A percentile compares a stretch with the other conserved stretches of the same genome.
Conservation (phyloP, 2,329 filamentous ascomycete genomes). For the Phaeosphaeria sp. region DNA sequence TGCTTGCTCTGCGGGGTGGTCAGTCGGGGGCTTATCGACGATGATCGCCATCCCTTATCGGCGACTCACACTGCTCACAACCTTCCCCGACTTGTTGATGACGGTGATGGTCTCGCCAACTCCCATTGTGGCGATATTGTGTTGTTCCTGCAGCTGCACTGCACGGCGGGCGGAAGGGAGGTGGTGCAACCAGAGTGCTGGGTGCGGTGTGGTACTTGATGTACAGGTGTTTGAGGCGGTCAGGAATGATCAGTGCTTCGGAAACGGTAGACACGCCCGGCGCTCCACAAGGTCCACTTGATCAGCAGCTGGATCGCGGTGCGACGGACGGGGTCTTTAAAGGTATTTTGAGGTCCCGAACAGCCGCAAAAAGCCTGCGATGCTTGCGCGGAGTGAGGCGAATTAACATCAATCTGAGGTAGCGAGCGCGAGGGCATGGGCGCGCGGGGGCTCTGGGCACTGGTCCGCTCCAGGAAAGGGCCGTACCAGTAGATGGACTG, state of each 20-base stretch:
- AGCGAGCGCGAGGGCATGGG: slow-evolving; percentile 30
- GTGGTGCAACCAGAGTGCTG: slow-evolving; percentile 24
- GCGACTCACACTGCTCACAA: slow-evolving; percentile 80
- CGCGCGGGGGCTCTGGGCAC: slow-evolving; percentile 17
- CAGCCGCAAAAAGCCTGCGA: slow-evolving; percentile 6
- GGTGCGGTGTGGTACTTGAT: slow-evolving; percentile 25
- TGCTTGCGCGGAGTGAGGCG: slow-evolving; percentile 33
- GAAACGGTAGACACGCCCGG: slow-evolving; percentile 23
- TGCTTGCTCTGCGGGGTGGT: slow-evolving; percentile 76
- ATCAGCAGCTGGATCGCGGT: slow-evolving; percentile 15
- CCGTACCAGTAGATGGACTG: slow-evolving; percentile 32
- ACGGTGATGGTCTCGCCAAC: slow-evolving; percentile 81
- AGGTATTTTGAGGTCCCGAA: slow-evolving; percentile 2
- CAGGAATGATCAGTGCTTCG: slow-evolving; percentile 38
- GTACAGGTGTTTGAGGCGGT: slow-evolving; percentile 32
- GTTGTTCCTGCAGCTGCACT: slow-evolving; percentile 26
- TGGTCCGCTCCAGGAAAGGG: slow-evolving; percentile 16
- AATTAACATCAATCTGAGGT: slow-evolving; percentile 15
- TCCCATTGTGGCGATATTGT: slow-evolving; percentile 35
- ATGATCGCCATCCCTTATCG: slow-evolving; percentile 6
- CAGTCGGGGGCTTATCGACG: slow-evolving; percentile 17
- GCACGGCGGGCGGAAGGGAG: slow-evolving; percentile 24
- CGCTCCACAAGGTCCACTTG: slow-evolving; percentile 32
- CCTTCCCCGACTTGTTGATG: slow-evolving; percentile 89
- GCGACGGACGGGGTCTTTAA: slow-evolving; percentile 12